Evolutionary conservation across 2,329 filamentous ascomycete genomes (phyloP), one percentile per base, ranked within the genome.

Genomic region (Fusarium sp.): DNA sequence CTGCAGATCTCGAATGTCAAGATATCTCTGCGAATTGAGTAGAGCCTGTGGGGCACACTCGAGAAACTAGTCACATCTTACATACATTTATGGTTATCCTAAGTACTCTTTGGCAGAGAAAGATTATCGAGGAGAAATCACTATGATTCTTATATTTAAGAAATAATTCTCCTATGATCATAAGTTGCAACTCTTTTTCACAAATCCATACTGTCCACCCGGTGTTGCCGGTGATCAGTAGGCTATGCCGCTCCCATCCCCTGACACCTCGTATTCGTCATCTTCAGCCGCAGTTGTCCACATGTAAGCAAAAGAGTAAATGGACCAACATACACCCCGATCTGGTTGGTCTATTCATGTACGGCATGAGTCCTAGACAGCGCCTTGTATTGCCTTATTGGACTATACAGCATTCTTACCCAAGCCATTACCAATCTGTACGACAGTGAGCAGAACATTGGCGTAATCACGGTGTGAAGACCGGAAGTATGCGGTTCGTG

Each of bases 271-370:
- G 55, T 58, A 40, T 58, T 23, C 5, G 33, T 21, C 40, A 29
- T 46, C 11, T 27, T 46, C 21, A 58, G 55, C 49, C 51, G 29
- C 49, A 45, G 23, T 21, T 40, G 3, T 14, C 14, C 14, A n/a
- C 25, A 13, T 18, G 40, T 46, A 55, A 55, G 55, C 49, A 33
- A 21, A 10, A 6, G 20, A 9, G 49, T 27, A 27, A 55, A 21
- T 41, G 27, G 21, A 6, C 9, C 14, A 39, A 5, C 33, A 17
- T 11, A 21, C 10, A 5, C 25, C 2, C 3, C 20, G 0, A 6
- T 41, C 2, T 17, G 13, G 55, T 46, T 46, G 50, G 40, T n/a
- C n/a, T n/a, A n/a, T n/a, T n/a, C n/a, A n/a, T n/a, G n/a, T n/a
- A n/a, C n/a, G n/a, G n/a, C n/a, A n/a, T 27, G 54, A 21, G 33